Evolutionary conservation across 345 rosid genomes (phyloP).

Genomic region (Citrus unshiu): DNA sequence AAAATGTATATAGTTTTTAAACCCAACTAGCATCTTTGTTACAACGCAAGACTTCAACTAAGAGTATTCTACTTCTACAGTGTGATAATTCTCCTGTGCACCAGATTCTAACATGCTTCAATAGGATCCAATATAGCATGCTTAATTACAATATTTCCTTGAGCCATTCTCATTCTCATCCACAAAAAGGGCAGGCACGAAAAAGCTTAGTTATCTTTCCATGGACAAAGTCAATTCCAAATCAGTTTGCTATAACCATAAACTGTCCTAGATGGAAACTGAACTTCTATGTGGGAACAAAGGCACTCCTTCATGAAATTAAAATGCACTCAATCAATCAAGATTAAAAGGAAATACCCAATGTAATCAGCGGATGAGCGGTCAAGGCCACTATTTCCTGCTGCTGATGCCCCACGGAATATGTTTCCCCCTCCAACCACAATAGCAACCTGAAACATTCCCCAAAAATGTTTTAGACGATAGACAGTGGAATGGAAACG

Average conservation of each 20-base stretch:
- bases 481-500: not conserved
- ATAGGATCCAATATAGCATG: not conserved
- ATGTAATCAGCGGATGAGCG: slow-evolving; percentile 97
- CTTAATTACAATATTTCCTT: not conserved
- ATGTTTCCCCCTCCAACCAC: slow-evolving; percentile 98
- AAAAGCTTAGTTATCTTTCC: not conserved
- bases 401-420: slow-evolving; percentile 91
- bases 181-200: not conserved
- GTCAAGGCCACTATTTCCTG: slow-evolving; percentile 94
- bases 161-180: not conserved
- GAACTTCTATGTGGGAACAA: not conserved
- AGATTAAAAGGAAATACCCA: slow-evolving; percentile 48
- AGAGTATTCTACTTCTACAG: not conserved
- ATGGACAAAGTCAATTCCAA: not conserved
- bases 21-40: not conserved
- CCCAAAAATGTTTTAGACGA: slow-evolving; percentile 2
- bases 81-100: not conserved
- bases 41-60: not conserved
- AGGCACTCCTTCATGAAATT: not conserved
- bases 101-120: not conserved
- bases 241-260: not conserved
- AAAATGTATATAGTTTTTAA: not conserved
- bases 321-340: not conserved
- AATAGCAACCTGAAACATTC: slow-evolving; percentile 67
- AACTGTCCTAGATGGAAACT: not conserved